Evolutionary conservation across 2,329 filamentous ascomycete species (phyloP).

Genomic region (Huntiella bhutanensis): DNA sequence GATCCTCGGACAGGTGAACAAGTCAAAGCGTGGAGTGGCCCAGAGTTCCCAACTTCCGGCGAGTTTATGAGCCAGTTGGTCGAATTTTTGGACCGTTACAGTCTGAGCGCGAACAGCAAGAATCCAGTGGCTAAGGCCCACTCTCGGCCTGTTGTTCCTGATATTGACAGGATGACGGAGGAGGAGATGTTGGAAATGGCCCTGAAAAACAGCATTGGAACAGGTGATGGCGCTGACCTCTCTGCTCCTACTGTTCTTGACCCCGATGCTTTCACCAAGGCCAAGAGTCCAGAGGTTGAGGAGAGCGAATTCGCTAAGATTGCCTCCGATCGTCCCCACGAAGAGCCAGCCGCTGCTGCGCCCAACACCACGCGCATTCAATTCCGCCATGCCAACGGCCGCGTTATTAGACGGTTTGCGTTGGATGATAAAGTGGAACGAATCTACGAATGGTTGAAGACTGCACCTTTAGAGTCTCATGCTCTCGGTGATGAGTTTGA

Average conservation of each 20-base stretch:
- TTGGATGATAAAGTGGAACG: slow-evolving; percentile 58
- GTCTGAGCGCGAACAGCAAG: slow-evolving; percentile 68
- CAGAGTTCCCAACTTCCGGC: slow-evolving; percentile 51
- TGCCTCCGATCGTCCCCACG: slow-evolving; percentile 51
- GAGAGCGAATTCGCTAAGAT: slow-evolving; percentile 47
- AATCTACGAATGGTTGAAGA: slow-evolving; percentile 94
- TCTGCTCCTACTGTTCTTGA: slow-evolving; percentile 37
- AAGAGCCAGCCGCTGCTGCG: slow-evolving; percentile 49
- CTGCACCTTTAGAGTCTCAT: slow-evolving; percentile 54
- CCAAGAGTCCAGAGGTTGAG: slow-evolving; percentile 22
- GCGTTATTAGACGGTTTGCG: slow-evolving; percentile 72
- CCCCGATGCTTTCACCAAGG: slow-evolving; percentile 73
- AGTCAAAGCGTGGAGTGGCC: slow-evolving; percentile 86
- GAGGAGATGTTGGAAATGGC: slow-evolving; percentile 96
- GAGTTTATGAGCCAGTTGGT: slow-evolving; percentile 85
- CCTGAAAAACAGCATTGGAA: slow-evolving; percentile 58
- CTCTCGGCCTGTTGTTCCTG: slow-evolving; percentile 19
- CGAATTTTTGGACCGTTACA: slow-evolving; percentile 95
- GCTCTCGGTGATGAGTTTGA: slow-evolving; percentile 68
- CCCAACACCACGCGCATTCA: slow-evolving; percentile 71
- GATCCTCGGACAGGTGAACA: slow-evolving; percentile 93
- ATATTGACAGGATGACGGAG: slow-evolving; percentile 80
- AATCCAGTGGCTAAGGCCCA: slow-evolving; percentile 77
- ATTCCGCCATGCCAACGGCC: slow-evolving; percentile 68
- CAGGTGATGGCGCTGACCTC: slow-evolving; percentile 25